These are phyloP conservation scores for Russula vinacea DNA, from an alignment of 768 basidiomycete genomes.

Conservation along the genomic window DNA sequence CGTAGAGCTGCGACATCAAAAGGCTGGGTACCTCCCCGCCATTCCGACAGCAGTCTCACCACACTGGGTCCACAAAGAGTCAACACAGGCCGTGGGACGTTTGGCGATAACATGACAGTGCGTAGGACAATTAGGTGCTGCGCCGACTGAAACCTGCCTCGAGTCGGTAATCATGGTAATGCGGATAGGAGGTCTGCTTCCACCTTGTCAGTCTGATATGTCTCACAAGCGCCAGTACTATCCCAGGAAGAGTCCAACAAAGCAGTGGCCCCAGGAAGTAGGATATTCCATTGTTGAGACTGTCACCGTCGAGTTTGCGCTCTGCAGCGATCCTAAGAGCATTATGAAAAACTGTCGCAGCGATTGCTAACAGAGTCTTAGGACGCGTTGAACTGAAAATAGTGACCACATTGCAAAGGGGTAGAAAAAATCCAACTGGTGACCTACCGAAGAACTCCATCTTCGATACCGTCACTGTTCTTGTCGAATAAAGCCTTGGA, in stretches of 20 bases:
- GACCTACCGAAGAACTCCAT: constrained; percentile 51
- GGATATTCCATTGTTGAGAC: constrained; percentile 68
- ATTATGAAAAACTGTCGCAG: constrained; percentile 61
- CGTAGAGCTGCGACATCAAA: constrained; percentile 43
- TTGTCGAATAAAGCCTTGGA: constrained; percentile 76
- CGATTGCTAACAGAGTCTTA: constrained; percentile 61
- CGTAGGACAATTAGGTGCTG: constrained; percentile 64
- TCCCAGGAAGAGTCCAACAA: constrained; percentile 76
- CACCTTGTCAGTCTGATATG: constrained; percentile 46
- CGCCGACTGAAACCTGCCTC: constrained; percentile 46
- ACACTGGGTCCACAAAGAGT: constrained; percentile 59
- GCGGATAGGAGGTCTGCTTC: neutral
- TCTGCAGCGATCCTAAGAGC: constrained; percentile 51
- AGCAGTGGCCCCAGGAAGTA: constrained; percentile 73
- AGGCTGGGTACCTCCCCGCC: constrained; percentile 35
- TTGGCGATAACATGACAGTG: constrained; percentile 57
- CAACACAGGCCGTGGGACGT: constrained; percentile 65
- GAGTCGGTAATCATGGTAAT: constrained; percentile 5
- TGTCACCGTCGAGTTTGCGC: constrained; percentile 62
- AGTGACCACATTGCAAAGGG: constrained; percentile 2
- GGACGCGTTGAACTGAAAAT: constrained; percentile 62
- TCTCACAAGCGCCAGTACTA: constrained; percentile 58
- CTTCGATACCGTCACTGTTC: constrained; percentile 78
- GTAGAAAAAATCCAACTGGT: neutral
- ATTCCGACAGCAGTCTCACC: constrained; percentile 45